Evolutionary conservation across 805 yeast genomes (phyloP).

Genomic region (Wickerhamomyces strasburgensis): DNA sequence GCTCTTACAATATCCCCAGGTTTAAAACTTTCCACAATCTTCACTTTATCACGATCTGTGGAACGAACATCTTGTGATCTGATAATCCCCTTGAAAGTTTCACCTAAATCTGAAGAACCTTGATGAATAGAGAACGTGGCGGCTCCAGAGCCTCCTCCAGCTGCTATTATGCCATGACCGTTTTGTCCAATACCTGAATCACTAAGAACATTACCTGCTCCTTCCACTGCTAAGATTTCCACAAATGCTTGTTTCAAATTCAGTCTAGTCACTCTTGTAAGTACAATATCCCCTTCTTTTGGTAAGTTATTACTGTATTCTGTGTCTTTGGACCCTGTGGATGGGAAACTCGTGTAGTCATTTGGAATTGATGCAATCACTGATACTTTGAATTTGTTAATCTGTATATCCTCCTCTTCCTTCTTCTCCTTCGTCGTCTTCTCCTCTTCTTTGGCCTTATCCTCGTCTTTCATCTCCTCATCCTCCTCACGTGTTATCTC

Average conservation of each 20-base stretch:
- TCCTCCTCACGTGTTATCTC: slow-evolving; percentile 11
- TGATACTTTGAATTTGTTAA: slow-evolving; percentile 23
- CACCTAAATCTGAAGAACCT: slow-evolving; percentile 72
- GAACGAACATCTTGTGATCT: slow-evolving; percentile 86
- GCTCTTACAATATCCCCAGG: slow-evolving; percentile 95
- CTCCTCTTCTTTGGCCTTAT: too few relatives aligned
- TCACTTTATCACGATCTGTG: slow-evolving; percentile 85
- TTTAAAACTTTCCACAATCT: slow-evolving; percentile 68
- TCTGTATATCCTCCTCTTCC: slow-evolving; percentile 10
- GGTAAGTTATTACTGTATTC: slow-evolving; percentile 53
- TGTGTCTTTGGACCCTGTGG: slow-evolving; percentile 13
- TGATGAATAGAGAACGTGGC: slow-evolving; percentile 37
- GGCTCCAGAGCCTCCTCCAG: slow-evolving; percentile 56
- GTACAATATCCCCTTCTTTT: slow-evolving; percentile 75
- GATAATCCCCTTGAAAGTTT: slow-evolving; percentile 80
- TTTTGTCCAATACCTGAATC: slow-evolving; percentile 68
- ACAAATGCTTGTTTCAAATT: slow-evolving; percentile 67
- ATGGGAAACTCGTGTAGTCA: slow-evolving; percentile 8
- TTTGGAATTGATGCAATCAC: slow-evolving; percentile 24
- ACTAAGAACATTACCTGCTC: slow-evolving; percentile 47
- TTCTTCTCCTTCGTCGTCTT: slow-evolving; percentile 9
- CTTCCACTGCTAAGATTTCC: slow-evolving; percentile 70
- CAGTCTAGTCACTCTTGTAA: slow-evolving; percentile 68
- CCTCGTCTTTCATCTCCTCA: too few relatives aligned
- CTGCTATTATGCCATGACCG: slow-evolving; percentile 34